Base-by-base conservation (phyloP, 306 rosid species). In the Malus sylvestris region DNA sequence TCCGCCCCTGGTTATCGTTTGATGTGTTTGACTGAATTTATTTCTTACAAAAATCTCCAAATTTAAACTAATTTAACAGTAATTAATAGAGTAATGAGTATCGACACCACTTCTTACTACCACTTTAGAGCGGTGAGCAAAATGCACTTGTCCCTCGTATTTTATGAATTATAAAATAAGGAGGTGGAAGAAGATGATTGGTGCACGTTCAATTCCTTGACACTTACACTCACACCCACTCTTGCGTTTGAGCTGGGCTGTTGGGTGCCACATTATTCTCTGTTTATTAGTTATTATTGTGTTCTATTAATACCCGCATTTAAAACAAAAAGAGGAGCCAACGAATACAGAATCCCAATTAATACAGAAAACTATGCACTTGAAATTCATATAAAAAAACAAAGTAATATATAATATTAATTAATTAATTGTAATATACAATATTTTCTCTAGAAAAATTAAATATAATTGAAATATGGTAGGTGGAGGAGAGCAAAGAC, bases 401-500 rank as follows among this genome's bases (percentile, higher is more conserved):
- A 32, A 35, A 66, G 49, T 12, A 66, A 38, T 38, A 38, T 38
- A 38, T 38, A 38, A 38, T 38, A 38, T 1, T 38, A 38, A 38
- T 38, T 38, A 38, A 7, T 38, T 38, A 38, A 29, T 63, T 63
- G 16, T 30, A 23, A 12, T 49, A 49, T 49, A 14, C 0, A 49
- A 15, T 49, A 1, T 14, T 15, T 49, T 49, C 55, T 49, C 55
- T 0, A 16, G 8, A 3, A 49, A 49, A 49, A 49, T 49, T 49
- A 49, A 49, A 49, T 14, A 49, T 74, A 32, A 20, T 44, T 42
- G 5, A 9, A 58, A 22, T 42, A 19, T 45, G 61, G n/a, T 30
- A 19, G 78, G 61, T 62, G 35, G 70, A 62, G 55, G 70, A 62
- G 78, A 4, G 49, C 78, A 62, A 60, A 62, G 78, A 74, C 78